phyloP scores from a whole-genome alignment of 495 filamentous ascomycete genomes.

The Xylaria cubensis region DNA sequence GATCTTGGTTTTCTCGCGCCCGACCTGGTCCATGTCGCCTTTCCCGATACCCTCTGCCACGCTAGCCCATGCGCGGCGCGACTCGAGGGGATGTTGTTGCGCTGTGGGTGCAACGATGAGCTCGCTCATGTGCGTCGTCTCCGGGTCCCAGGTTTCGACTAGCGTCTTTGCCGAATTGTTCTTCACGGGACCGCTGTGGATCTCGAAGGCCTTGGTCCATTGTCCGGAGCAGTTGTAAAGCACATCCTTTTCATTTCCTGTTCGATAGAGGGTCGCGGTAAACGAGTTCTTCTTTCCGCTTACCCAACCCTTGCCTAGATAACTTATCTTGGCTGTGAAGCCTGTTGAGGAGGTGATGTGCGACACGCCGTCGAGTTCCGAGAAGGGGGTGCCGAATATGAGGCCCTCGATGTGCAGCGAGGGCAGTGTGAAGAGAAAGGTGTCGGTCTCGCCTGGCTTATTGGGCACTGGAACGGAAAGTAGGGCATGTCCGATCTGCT shows the following conservation, averaged over 20 bases:
- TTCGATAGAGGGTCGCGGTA: conserved; percentile 76
- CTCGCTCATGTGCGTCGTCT: conserved; percentile 64
- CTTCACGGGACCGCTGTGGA: conserved; percentile 76
- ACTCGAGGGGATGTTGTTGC: conserved; percentile 85
- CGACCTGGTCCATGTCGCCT: conserved; percentile 83
- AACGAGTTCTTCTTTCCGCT: conserved; percentile 96
- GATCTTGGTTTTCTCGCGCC: conserved; percentile 82
- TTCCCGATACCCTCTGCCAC: conserved; percentile 80
- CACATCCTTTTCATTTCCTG: conserved; percentile 77
- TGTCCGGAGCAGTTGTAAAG: conserved; percentile 88
- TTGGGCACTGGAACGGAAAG: conserved; percentile 70
- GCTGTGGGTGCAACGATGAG: conserved; percentile 77
- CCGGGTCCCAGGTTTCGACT: conserved; percentile 74
- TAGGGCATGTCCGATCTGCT: conserved; percentile 95
- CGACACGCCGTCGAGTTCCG: conserved; percentile 83
- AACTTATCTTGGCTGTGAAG: conserved; percentile 91
- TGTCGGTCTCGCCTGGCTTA: conserved; percentile 60
- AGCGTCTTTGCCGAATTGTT: conserved; percentile 54
- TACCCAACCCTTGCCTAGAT: conserved; percentile 90
- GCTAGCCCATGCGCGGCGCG: conserved; percentile 84
- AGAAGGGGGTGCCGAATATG: conserved; percentile 87
- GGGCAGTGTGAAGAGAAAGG: conserved; percentile 90
- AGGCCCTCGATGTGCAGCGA: conserved; percentile 93
- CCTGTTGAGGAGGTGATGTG: conserved; percentile 86
- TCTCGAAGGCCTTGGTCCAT: conserved; percentile 85